phyloP scores from a whole-genome alignment of 2,329 filamentous ascomycete genomes.

The Fusarium sp. region DNA sequence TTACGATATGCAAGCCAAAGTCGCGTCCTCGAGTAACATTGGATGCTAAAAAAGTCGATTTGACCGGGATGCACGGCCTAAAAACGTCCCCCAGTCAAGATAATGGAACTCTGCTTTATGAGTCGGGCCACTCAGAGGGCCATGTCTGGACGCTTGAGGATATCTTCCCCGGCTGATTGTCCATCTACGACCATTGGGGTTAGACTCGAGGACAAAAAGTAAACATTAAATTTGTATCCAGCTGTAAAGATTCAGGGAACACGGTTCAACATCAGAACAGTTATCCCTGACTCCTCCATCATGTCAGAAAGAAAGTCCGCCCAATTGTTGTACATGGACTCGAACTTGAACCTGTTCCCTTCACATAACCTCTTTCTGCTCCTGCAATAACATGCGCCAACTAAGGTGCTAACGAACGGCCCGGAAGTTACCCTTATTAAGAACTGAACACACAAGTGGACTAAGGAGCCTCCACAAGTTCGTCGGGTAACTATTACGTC shows the following conservation, averaged over 20 bases:
- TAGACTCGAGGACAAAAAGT: neutral
- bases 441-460: conserved; percentile 1
- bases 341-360: neutral
- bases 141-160: conserved; percentile 25
- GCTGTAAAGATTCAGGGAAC: conserved; percentile 20
- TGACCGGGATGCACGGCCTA: conserved; percentile 13
- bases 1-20: conserved; percentile 45
- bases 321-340: conserved; percentile 41
- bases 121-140: conserved; percentile 18
- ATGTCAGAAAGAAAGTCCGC: conserved; percentile 2
- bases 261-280: conserved; percentile 6
- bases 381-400: conserved; percentile 17
- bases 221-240: conserved; percentile 14
- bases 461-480: conserved; percentile 33
- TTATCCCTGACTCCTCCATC: conserved; percentile 9
- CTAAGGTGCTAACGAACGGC: conserved; percentile 4
- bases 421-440: neutral
- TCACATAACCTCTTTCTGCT: neutral
- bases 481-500: conserved; percentile 33
- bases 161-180: conserved; percentile 22
- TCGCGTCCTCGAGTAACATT: conserved; percentile 34
- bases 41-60: conserved; percentile 13
- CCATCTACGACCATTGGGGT: conserved; percentile 5
- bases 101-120: neutral
- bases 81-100: conserved; percentile 5